These are phyloP conservation scores for Termitomyces eurrhizus DNA, from an alignment of 768 basidiomycete species.

Conservation along the genomic window DNA sequence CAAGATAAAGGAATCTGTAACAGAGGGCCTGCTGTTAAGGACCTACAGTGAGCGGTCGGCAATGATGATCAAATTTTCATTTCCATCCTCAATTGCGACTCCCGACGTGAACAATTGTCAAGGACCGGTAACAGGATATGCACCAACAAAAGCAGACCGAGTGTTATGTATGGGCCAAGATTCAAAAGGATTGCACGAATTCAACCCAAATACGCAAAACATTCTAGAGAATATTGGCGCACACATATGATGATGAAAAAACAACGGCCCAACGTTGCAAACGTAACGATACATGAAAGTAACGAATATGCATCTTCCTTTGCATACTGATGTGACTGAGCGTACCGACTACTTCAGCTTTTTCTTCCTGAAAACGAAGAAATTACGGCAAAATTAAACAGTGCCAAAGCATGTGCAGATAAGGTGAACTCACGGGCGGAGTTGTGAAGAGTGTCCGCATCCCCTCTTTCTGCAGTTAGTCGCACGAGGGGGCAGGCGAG, in stretches of 20 bases:
- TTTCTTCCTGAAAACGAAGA: slow-evolving; percentile 13
- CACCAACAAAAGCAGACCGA: too few relatives aligned
- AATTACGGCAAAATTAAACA: not conserved
- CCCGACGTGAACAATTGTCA: too few relatives aligned
- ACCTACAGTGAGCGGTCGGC: too few relatives aligned
- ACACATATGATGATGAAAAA: not conserved
- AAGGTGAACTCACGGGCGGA: slow-evolving; percentile 71
- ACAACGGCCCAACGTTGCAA: not conserved
- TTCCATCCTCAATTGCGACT: too few relatives aligned
- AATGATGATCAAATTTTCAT: too few relatives aligned
- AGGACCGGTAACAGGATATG: too few relatives aligned
- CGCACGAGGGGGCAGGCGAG: slow-evolving; percentile 97
- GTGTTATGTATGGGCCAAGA: too few relatives aligned
- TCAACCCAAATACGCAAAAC: too few relatives aligned
- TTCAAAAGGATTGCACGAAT: too few relatives aligned
- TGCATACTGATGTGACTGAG: not conserved
- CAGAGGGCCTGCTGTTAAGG: too few relatives aligned
- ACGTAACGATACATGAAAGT: slow-evolving; percentile 6
- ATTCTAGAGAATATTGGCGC: not conserved
- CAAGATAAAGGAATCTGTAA: too few relatives aligned
- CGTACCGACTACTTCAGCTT: slow-evolving; percentile 20
- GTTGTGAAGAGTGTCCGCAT: slow-evolving; percentile 88
- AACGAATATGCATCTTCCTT: not conserved
- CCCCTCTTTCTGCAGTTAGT: slow-evolving; percentile 98
- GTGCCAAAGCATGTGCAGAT: not conserved